A percentile compares a stretch with the other conserved stretches of the same genome.
phyloP scores from a whole-genome alignment of 1,139 yeast species.

The Yamadazyma aaseri region DNA sequence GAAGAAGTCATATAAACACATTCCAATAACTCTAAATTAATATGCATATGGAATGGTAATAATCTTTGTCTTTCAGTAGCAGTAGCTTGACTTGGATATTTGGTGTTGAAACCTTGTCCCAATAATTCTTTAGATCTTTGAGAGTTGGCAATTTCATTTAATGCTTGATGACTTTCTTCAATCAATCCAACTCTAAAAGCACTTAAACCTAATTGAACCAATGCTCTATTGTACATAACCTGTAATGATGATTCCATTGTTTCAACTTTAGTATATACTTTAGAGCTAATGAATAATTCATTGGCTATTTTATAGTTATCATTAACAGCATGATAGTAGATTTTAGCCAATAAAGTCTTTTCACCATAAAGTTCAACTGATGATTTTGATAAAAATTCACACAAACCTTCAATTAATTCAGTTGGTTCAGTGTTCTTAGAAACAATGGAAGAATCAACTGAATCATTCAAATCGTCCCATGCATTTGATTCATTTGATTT shows the following conservation, averaged over 20 bases:
- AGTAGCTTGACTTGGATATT: slow-evolving; percentile 55
- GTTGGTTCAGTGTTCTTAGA: slow-evolving; percentile 31
- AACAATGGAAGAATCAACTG: slow-evolving; percentile 31
- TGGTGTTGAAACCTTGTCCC: slow-evolving; percentile 87
- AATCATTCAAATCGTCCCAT: slow-evolving; percentile 51
- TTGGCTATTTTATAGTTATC: slow-evolving; percentile 81
- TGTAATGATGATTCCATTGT: slow-evolving; percentile 83
- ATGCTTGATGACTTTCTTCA: slow-evolving; percentile 81
- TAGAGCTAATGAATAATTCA: slow-evolving; percentile 83
- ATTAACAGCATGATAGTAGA: slow-evolving; percentile 89
- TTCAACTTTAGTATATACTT: slow-evolving; percentile 78
- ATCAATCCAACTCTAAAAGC: slow-evolving; percentile 92
- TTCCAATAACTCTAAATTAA: slow-evolving; percentile 91
- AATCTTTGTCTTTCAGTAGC: slow-evolving; percentile 75
- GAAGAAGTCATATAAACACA: slow-evolving; percentile 92
- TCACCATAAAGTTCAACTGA: slow-evolving; percentile 69
- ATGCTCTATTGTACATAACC: slow-evolving; percentile 90
- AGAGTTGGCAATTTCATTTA: slow-evolving; percentile 86
- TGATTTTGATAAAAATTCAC: slow-evolving; percentile 65
- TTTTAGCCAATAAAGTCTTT: slow-evolving; percentile 80
- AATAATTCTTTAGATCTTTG: slow-evolving; percentile 86
- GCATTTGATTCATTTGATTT: slow-evolving; percentile 66
- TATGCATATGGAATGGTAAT: slow-evolving; percentile 98
- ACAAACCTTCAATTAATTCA: slow-evolving; percentile 62
- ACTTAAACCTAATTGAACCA: slow-evolving; percentile 92